These are phyloP conservation scores for Euphrasia arctica DNA, from an alignment of 305 asterid genomes.

Conservation along the genomic window DNA sequence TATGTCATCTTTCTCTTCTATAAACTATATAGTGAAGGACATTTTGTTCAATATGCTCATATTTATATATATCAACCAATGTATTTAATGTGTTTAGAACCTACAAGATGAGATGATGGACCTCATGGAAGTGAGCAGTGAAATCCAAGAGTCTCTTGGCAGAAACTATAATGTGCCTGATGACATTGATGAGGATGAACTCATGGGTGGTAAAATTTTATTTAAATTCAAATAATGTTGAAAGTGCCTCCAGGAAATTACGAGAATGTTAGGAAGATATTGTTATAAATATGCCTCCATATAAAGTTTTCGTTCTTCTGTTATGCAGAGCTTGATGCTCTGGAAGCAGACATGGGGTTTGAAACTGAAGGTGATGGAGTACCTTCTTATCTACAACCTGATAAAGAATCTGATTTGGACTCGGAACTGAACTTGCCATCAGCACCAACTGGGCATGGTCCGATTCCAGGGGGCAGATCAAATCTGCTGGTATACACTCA, in stretches of 20 bases:
- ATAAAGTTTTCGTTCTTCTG: neutral
- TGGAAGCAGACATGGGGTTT: slow-evolving; percentile 94
- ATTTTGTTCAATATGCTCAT: slow-evolving; percentile 13
- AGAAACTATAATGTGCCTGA: slow-evolving; percentile 94
- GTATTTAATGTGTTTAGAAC: slow-evolving; percentile 41
- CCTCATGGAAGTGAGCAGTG: slow-evolving; percentile 95
- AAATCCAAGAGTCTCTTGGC: slow-evolving; percentile 96
- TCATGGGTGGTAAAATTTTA: slow-evolving; percentile 78
- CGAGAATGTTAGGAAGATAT: slow-evolving; percentile 10
- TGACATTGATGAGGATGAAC: slow-evolving; percentile 94
- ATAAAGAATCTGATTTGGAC: slow-evolving; percentile 63
- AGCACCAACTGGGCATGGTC: slow-evolving; percentile 70
- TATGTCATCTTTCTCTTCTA: slow-evolving; percentile 12
- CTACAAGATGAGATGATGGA: slow-evolving; percentile 99
- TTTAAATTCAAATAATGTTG: slow-evolving; percentile 13
- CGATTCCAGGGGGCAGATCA: slow-evolving; percentile 44
- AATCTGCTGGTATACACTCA: slow-evolving; percentile 51
- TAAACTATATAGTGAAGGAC: neutral
- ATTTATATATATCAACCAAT: slow-evolving; percentile 20
- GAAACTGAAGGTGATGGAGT: slow-evolving; percentile 87
- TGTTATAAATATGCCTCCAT: slow-evolving; percentile 3
- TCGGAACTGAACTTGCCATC: slow-evolving; percentile 83
- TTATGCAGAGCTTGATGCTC: slow-evolving; percentile 86
- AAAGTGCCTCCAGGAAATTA: slow-evolving; percentile 2
- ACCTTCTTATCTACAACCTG: slow-evolving; percentile 92